Conservation (phyloP, 371 early-diverging fungal species). For the Amoeboaphelidium occidentale region DNA sequence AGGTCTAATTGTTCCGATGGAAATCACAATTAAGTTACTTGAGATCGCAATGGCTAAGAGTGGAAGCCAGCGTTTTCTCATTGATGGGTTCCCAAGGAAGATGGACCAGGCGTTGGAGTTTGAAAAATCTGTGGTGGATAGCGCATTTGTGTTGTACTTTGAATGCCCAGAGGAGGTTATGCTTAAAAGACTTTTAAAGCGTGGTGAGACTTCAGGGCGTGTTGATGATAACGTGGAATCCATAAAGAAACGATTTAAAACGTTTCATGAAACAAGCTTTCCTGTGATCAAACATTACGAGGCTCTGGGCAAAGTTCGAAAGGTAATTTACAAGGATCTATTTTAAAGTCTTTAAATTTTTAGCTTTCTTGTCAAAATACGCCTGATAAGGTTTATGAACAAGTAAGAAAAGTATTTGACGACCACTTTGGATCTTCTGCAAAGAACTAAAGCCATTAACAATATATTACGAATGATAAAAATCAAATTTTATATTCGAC, state of each 20-base stretch:
- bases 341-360: neutral
- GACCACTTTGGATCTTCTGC: neutral
- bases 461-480: no score
- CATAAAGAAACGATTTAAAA: conserved; percentile 74
- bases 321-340: conserved; percentile 13
- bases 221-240: conserved; percentile 83
- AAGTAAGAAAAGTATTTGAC: conserved; percentile 11
- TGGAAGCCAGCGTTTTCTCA: conserved; percentile 43
- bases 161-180: conserved; percentile 75
- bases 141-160: conserved; percentile 47
- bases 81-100: conserved; percentile 89
- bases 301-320: conserved; percentile 41
- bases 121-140: conserved; percentile 45
- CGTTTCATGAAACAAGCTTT: conserved; percentile 53
- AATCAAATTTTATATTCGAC: no score
- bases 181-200: conserved; percentile 54
- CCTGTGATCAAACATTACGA: conserved; percentile 68
- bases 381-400: conserved; percentile 25
- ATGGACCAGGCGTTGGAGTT: conserved; percentile 82
- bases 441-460: no score
- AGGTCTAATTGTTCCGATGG: conserved; percentile 82
- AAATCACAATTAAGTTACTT: conserved; percentile 72
- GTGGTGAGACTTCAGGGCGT: conserved; percentile 78
- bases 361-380: conserved; percentile 18
- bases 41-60: conserved; percentile 57